These are phyloP conservation scores for Phoenix dactylifera DNA, from an alignment of 176 grass and related monocot genomes.

Conservation along the genomic window DNA sequence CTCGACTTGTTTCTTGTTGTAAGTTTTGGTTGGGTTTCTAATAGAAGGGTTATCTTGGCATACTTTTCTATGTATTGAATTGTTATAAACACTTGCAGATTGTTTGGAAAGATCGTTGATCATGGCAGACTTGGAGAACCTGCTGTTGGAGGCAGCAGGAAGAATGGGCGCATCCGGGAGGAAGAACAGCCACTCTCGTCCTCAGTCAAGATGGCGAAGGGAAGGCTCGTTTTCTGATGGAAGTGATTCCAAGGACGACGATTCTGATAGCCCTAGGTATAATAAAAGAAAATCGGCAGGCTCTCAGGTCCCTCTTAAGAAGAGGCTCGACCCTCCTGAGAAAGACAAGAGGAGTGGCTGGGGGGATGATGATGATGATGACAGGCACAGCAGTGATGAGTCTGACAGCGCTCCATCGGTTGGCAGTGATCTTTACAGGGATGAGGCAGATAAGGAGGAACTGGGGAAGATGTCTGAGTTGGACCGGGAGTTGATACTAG, in stretches of 20 bases:
- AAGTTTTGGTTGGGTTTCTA: too few species aligned
- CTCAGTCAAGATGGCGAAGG: constrained; percentile 29
- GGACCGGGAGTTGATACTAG: constrained; percentile 67
- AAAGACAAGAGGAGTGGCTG: constrained; percentile 22
- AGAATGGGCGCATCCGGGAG: constrained; percentile 25
- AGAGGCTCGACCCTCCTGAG: constrained; percentile 48
- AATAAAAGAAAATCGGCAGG: constrained; percentile 34
- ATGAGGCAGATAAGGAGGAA: constrained; percentile 76
- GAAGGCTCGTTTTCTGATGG: constrained; percentile 38
- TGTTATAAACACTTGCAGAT: too few species aligned
- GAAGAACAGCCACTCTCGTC: constrained; percentile 27
- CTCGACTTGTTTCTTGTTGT: too few species aligned
- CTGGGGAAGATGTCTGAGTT: constrained; percentile 67
- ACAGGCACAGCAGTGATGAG: constrained; percentile 32
- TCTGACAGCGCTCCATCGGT: constrained; percentile 70
- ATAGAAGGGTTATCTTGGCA: too few species aligned
- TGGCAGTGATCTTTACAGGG: constrained; percentile 89
- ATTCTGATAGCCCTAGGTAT: constrained; percentile 36
- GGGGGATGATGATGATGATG: constrained; percentile 32
- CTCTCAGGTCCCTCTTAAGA: constrained; percentile 83
- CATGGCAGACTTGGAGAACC: constrained; percentile 54
- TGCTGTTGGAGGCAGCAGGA: constrained; percentile 80
- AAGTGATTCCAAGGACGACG: constrained; percentile 46
- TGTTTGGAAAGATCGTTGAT: not conserved
- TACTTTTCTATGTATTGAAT: too few species aligned